phyloP scores from a whole-genome alignment of 2,329 filamentous ascomycete species.

The Aphanoascus verrucosus region DNA sequence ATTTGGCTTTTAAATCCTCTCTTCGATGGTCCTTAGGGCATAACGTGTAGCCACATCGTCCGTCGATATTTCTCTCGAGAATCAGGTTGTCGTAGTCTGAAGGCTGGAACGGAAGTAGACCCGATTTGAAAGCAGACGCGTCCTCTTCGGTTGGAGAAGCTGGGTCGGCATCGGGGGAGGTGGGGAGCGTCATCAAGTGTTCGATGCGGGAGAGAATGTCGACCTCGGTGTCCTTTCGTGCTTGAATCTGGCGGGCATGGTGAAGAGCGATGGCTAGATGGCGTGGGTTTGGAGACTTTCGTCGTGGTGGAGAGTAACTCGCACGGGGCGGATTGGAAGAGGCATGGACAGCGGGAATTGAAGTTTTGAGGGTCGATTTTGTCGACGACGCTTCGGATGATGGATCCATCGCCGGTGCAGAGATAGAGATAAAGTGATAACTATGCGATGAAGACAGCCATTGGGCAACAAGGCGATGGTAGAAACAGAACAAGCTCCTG shows the following conservation, averaged over 20 bases:
- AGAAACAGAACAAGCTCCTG: no score
- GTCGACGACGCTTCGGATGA: constrained; percentile 22
- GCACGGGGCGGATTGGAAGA: constrained; percentile 30
- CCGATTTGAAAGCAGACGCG: constrained; percentile 51
- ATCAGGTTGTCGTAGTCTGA: constrained; percentile 82
- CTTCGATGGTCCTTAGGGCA: constrained; percentile 56
- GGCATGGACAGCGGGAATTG: constrained; percentile 33
- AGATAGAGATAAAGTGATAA: neutral
- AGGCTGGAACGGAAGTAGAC: constrained; percentile 66
- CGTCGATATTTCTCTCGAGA: constrained; percentile 75
- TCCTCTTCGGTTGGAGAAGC: constrained; percentile 49
- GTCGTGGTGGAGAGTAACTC: constrained; percentile 23
- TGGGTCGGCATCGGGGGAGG: constrained; percentile 42
- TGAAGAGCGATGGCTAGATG: constrained; percentile 58
- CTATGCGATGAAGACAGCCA: neutral
- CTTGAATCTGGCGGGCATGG: constrained; percentile 72
- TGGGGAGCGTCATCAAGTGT: constrained; percentile 55
- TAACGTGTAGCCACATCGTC: constrained; percentile 71
- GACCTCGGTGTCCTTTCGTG: constrained; percentile 66
- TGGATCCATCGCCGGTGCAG: neutral
- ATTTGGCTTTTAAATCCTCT: constrained; percentile 50
- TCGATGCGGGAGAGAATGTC: constrained; percentile 64
- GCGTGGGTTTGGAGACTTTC: constrained; percentile 31
- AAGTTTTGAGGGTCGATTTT: constrained; percentile 54
- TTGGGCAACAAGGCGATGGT: no score